Base-by-base conservation (phyloP, 352 stramenopile species). In the Phytophthora sansomeana region DNA sequence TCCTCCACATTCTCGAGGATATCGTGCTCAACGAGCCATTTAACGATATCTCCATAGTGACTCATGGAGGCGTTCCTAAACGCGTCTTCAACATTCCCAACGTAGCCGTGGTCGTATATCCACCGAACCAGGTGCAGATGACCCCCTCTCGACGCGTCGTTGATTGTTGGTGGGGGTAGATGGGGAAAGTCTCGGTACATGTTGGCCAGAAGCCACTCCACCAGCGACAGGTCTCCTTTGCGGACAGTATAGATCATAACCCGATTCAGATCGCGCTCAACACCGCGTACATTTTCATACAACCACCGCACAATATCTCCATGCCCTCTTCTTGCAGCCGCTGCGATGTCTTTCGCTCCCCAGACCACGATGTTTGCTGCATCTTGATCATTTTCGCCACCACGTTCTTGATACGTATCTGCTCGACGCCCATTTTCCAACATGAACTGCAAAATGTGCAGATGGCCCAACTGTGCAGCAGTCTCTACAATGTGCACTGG, bases 31-130 rank as follows among this genome's bases (percentile, higher is more conserved):
- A 73, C 57, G 3, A 76, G 52, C 69, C 64, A 77, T 47, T 71
- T 57, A 7, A 82, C 67, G 38, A 80, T 70, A 35, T 75, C 63
- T 6, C 69, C 21, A 38, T 68, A 58, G 6, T 47, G 62, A 24
- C 52, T 65, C 41, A 75, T 73, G 6, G 74, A 70, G 17, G 74
- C 62, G 17, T 77, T 58, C 28, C 65, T 52, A 38, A 79, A 65
- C 24, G 70, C 67, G 5, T 62, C 55, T 19, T 29, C 48, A 11
- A 62, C 64, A 21, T 67, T 49, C 11, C 70, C 30, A 19, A 75
- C 63, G 30, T 64, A 71, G 11, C 62, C 61, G 11, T 67, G 57
- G 32, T 75, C 47, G 7, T 67, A 69, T 6, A 74, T 24, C 69
- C 69, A 78, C 30, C 63, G 55, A 6, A 59, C 44, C 32, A 78